A percentile compares a stretch with the other conserved stretches of the same genome.
These are phyloP conservation scores for Lactifluus pinguis DNA, from an alignment of 768 basidiomycete species.

Conservation along the genomic window DNA sequence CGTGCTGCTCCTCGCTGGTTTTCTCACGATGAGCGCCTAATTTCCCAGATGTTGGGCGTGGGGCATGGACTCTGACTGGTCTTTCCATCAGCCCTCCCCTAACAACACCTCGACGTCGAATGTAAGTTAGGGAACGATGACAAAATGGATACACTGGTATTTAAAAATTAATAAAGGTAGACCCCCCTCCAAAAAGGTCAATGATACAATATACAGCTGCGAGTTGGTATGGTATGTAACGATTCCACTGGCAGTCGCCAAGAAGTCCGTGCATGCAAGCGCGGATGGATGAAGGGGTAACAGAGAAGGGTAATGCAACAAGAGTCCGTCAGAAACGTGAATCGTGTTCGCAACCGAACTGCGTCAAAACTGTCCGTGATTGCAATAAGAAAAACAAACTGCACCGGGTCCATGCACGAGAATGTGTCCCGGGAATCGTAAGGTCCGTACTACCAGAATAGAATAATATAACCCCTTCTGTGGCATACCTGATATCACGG, in stretches of 20 bases:
- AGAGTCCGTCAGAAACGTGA: slow-evolving; percentile 3
- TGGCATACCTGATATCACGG: neutral
- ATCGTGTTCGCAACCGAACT: slow-evolving; percentile 14
- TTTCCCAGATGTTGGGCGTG: neutral
- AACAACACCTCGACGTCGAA: neutral
- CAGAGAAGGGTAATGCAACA: neutral
- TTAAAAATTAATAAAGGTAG: neutral
- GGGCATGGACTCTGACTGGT: neutral
- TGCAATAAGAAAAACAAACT: neutral
- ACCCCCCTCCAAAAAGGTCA: neutral
- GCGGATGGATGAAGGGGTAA: neutral
- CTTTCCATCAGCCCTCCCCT: neutral
- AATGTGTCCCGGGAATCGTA: neutral
- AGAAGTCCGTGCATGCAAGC: neutral
- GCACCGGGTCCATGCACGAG: neutral
- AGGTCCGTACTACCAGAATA: neutral
- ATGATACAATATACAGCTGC: neutral
- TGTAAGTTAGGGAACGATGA: neutral
- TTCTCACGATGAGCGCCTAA: slow-evolving; percentile 1
- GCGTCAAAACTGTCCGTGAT: neutral
- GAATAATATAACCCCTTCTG: neutral
- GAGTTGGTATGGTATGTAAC: slow-evolving; percentile 1
- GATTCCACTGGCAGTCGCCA: slow-evolving; percentile 3
- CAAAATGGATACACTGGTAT: neutral
- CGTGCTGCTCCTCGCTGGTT: neutral